A percentile compares a stretch with the other conserved stretches of the same genome.
phyloP scores from a whole-genome alignment of 306 rosid species.

The Hylodesmum podocarpum region DNA sequence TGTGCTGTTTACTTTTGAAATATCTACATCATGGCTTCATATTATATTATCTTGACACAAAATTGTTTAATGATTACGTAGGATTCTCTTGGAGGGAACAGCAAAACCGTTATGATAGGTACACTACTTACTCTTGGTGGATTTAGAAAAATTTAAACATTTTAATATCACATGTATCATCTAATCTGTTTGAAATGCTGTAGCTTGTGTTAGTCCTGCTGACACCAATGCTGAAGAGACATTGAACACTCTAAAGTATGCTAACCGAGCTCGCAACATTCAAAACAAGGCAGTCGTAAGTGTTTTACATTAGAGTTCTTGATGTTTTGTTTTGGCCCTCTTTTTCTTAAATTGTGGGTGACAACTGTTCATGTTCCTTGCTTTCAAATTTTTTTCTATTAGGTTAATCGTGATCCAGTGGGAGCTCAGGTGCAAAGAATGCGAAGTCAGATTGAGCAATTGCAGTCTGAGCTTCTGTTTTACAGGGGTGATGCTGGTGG shows the following conservation, averaged over 20 bases:
- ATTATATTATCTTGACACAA: slow-evolving; percentile 16
- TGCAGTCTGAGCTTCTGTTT: slow-evolving; percentile 83
- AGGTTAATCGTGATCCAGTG: slow-evolving; percentile 93
- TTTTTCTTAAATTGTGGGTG: neutral
- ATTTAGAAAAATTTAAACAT: neutral
- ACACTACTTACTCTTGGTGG: slow-evolving; percentile 20
- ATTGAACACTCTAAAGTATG: slow-evolving; percentile 92
- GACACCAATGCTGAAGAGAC: slow-evolving; percentile 98
- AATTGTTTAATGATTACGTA: slow-evolving; percentile 39
- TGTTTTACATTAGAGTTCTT: neutral
- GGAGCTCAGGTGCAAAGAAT: slow-evolving; percentile 76
- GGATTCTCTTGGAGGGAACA: slow-evolving; percentile 99
- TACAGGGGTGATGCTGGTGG: slow-evolving; percentile 67
- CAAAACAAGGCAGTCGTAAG: slow-evolving; percentile 97
- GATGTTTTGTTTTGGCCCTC: neutral
- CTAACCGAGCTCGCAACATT: slow-evolving; percentile 98
- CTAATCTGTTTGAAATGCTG: slow-evolving; percentile 17
- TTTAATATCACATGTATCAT: neutral
- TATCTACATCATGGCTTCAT: neutral
- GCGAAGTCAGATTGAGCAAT: slow-evolving; percentile 90
- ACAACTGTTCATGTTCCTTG: neutral
- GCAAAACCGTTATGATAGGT: slow-evolving; percentile 99
- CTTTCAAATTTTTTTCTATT: slow-evolving; percentile 14
- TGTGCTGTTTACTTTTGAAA: neutral
- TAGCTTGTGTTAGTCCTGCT: slow-evolving; percentile 99